phyloP scores from a whole-genome alignment of 2,329 filamentous ascomycete genomes.

The Aureobasidium melanogenum region DNA sequence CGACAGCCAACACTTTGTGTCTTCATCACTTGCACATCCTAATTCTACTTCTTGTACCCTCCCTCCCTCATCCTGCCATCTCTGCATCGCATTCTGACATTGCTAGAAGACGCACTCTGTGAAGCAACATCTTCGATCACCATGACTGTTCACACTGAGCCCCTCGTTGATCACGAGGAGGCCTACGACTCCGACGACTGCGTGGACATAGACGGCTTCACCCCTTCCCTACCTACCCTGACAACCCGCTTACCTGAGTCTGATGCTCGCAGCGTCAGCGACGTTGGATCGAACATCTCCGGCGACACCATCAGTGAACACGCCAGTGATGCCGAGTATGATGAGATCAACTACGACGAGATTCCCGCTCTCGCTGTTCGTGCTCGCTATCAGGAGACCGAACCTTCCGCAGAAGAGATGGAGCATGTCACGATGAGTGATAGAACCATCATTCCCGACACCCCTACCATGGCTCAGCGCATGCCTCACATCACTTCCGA shows the following conservation, averaged over 20 bases:
- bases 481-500: neutral
- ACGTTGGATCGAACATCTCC: neutral
- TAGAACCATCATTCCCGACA: slow-evolving; percentile 2
- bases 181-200: neutral
- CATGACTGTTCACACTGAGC: neutral
- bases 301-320: slow-evolving; percentile 8
- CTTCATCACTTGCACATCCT: neutral
- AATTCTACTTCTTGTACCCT: neutral
- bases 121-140: neutral
- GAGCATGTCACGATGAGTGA: slow-evolving; percentile 8
- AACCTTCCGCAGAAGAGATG: slow-evolving; percentile 5
- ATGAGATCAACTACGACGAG: slow-evolving; percentile 8
- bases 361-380: slow-evolving; percentile 4
- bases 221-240: slow-evolving; percentile 2
- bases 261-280: slow-evolving; percentile 4
- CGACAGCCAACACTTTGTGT: slow-evolving; percentile 1
- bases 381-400: neutral
- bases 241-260: neutral
- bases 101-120: neutral
- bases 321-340: neutral
- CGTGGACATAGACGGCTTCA: neutral
- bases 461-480: neutral
- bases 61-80: neutral
- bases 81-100: slow-evolving; percentile 1
- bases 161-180: neutral